phyloP scores from a whole-genome alignment of 805 yeast genomes.

The Teunomyces tritomae region DNA sequence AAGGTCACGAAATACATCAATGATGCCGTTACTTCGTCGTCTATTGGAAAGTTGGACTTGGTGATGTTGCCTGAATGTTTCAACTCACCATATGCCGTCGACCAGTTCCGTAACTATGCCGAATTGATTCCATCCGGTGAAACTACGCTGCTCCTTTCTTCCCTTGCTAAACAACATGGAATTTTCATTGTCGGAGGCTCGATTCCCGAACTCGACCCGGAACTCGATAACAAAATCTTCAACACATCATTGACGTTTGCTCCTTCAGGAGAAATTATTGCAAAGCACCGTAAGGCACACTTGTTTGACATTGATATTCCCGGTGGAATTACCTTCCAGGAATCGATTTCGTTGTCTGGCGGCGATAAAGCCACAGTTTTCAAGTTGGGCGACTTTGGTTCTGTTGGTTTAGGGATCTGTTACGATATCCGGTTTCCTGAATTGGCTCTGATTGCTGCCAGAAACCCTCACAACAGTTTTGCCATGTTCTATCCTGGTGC shows the following conservation, averaged over 20 bases:
- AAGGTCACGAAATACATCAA: constrained; percentile 64
- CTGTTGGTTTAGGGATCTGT: constrained; percentile 82
- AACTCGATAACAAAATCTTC: constrained; percentile 44
- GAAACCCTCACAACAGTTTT: constrained; percentile 58
- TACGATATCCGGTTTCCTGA: constrained; percentile 83
- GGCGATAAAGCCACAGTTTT: constrained; percentile 83
- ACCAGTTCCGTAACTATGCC: constrained; percentile 82
- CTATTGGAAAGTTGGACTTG: constrained; percentile 50
- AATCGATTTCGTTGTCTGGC: constrained; percentile 68
- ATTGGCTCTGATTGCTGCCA: constrained; percentile 65
- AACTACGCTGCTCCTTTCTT: constrained; percentile 57
- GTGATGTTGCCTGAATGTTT: constrained; percentile 94
- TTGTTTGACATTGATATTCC: constrained; percentile 92
- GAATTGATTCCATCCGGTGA: constrained; percentile 81
- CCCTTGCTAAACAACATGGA: constrained; percentile 61
- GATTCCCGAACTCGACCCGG: constrained; percentile 68
- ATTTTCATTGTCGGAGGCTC: constrained; percentile 87
- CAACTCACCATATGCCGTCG: constrained; percentile 91
- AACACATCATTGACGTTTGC: constrained; percentile 51
- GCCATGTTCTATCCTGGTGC: constrained; percentile 85
- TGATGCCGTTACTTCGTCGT: constrained; percentile 49
- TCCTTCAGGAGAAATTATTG: constrained; percentile 72
- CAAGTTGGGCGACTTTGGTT: constrained; percentile 60
- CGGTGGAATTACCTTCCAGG: constrained; percentile 84
- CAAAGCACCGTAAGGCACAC: constrained; percentile 88